These are phyloP conservation scores for Didymella segeticola DNA, from an alignment of 2,329 filamentous ascomycete genomes.

Conservation along the genomic window DNA sequence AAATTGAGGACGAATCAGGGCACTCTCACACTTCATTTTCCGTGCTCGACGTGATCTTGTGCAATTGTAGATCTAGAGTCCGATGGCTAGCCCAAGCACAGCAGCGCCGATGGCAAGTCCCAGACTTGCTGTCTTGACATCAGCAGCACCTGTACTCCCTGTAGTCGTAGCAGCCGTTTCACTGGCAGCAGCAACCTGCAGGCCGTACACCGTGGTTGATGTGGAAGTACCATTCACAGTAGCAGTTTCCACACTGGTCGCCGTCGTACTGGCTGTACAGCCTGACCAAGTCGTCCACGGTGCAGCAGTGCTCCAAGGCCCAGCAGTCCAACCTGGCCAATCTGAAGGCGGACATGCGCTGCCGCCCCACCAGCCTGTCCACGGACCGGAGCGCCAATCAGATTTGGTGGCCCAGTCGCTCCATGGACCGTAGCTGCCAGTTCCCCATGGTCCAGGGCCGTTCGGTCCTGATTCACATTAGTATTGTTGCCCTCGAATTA, in stretches of 20 bases:
- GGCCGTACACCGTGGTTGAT: slow-evolving; percentile 38
- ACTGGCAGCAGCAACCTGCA: slow-evolving; percentile 42
- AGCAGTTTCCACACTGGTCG: slow-evolving; percentile 37
- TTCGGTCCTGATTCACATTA: slow-evolving; percentile 20
- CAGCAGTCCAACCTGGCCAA: slow-evolving; percentile 49
- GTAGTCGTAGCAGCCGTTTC: slow-evolving; percentile 11
- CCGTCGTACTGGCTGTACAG: slow-evolving; percentile 43
- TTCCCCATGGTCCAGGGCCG: slow-evolving; percentile 39
- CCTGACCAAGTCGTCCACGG: slow-evolving; percentile 47
- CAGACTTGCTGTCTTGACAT: slow-evolving; percentile 27
- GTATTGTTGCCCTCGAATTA: too few species aligned
- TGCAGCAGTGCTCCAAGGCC: slow-evolving; percentile 43
- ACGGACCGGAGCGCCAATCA: slow-evolving; percentile 39
- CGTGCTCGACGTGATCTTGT: not conserved
- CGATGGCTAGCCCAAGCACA: slow-evolving; percentile 31
- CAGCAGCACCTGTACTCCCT: slow-evolving; percentile 19
- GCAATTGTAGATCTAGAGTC: slow-evolving; percentile 18
- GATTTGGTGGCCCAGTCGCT: slow-evolving; percentile 36
- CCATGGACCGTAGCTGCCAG: slow-evolving; percentile 37
- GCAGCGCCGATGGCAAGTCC: slow-evolving; percentile 30
- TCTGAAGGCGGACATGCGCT: slow-evolving; percentile 39
- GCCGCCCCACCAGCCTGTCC: slow-evolving; percentile 48
- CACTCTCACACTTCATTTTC: too few species aligned
- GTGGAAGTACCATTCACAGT: slow-evolving; percentile 33
- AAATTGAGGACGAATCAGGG: too few species aligned